Base-by-base conservation (phyloP, 176 grass and related monocot genomes). In the Aegilops sharonensis region DNA sequence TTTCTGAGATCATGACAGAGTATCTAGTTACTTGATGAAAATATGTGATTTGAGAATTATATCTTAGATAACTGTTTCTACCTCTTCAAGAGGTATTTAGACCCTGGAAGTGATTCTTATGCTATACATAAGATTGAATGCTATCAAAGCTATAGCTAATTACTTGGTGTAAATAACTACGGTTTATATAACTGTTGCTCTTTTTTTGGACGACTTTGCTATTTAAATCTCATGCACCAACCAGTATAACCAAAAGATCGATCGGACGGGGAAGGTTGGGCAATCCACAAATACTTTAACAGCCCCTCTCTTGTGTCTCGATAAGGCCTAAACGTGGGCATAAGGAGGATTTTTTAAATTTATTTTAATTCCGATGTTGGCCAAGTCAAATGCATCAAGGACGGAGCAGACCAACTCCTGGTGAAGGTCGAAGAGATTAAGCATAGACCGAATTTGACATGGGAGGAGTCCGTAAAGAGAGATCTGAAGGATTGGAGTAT, bases 41-140 rank as follows among this genome's bases (percentile, higher is more conserved):
- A 59, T 17, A 62, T 70, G 18, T 29, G 40, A 62, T 74, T 87
- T 56, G 15, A 27, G 29, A 82, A 32, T 68, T 43, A 76, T 54
- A 65, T 61, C 36, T 72, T 29, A 72, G 32, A 84, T 68, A 75
- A 39, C 57, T 72, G 36, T 5, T n/a, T 83, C 23, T 80, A 62
- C 69, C 15, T 61, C 0, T 0, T 4, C 48, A 85, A 18, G 54
- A 75, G 34, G 56, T 68, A 8, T 85, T 57, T 68, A 70, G 27
- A 78, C 37, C 45, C 32, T 31, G 6, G 50, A 72, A 71, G 29
- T 7, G 31, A 32, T 64, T 12, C 25, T 3, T 67, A 54, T 86
- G 83, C n/a, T 86, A 24, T 40, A 63, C 7, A 56, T 42, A 21
- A 83, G 61, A 67, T 47, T 47, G 47, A 35, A 7, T 68, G 13